Conservation (phyloP, 2,329 filamentous ascomycete genomes). For the Cladosporium sp. region DNA sequence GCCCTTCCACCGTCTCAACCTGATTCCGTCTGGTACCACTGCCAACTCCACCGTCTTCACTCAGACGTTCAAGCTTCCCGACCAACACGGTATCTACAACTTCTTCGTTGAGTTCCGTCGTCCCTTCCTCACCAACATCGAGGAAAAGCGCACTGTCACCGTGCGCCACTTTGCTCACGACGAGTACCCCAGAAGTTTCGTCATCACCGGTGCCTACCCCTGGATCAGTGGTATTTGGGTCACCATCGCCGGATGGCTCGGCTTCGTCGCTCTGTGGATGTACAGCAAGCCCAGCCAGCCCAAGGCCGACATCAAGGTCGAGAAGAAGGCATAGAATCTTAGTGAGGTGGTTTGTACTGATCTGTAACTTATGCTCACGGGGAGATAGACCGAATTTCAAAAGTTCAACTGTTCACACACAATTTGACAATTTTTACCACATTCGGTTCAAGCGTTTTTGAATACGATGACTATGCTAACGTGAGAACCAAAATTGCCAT, state of each 20-base stretch:
- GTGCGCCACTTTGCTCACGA: slow-evolving; percentile 96
- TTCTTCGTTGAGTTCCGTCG: slow-evolving; percentile 97
- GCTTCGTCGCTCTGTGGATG: slow-evolving; percentile 84
- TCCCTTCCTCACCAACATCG: slow-evolving; percentile 80
- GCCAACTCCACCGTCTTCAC: slow-evolving; percentile 69
- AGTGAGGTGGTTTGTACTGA: neutral
- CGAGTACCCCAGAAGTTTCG: slow-evolving; percentile 88
- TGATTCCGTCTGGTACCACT: slow-evolving; percentile 54
- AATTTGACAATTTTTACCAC: neutral
- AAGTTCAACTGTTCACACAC: neutral
- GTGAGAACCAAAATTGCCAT: too few species aligned
- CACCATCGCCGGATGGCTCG: slow-evolving; percentile 78
- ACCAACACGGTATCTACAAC: slow-evolving; percentile 99
- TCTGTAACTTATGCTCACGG: slow-evolving; percentile 1
- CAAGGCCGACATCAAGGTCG: slow-evolving; percentile 24
- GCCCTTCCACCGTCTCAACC: slow-evolving; percentile 84
- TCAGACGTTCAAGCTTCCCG: slow-evolving; percentile 74
- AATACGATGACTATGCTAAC: neutral
- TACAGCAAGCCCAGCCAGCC: slow-evolving; percentile 59
- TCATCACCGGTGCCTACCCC: slow-evolving; percentile 86
- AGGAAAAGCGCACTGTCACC: slow-evolving; percentile 92
- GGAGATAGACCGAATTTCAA: neutral
- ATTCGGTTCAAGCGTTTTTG: neutral
- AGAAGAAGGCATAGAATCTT: slow-evolving; percentile 5
- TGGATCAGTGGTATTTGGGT: slow-evolving; percentile 87